phyloP scores from a whole-genome alignment of 2,329 filamentous ascomycete genomes.

The Rutstroemia sp. region DNA sequence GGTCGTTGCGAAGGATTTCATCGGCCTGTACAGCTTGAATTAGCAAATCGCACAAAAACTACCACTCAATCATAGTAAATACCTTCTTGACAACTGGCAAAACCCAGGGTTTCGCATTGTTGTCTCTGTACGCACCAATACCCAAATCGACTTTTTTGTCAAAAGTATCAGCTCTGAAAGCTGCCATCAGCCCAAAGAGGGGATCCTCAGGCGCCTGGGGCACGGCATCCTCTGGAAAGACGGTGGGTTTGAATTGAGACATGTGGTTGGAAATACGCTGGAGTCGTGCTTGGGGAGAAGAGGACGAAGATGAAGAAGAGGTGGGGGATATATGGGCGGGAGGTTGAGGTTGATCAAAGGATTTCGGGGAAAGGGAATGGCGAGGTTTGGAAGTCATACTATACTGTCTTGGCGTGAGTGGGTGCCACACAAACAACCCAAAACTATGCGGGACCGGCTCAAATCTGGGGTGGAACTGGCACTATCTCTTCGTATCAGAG shows the following conservation, averaged over 20 bases:
- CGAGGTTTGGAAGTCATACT: conserved; percentile 11
- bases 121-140: conserved; percentile 89
- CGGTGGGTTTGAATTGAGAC: conserved; percentile 45
- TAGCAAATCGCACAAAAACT: not conserved
- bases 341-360: not conserved
- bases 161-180: conserved; percentile 71
- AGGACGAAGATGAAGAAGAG: conserved; percentile 9
- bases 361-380: not conserved
- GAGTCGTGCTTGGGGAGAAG: conserved; percentile 43
- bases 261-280: conserved; percentile 64
- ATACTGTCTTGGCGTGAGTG: not conserved
- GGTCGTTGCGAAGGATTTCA: conserved; percentile 79
- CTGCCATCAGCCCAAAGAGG: conserved; percentile 86
- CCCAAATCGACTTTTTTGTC: conserved; percentile 83
- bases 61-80: conserved; percentile 22
- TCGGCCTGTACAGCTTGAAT: conserved; percentile 60
- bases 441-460: conserved; percentile 1
- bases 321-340: not conserved
- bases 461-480: conserved; percentile 10
- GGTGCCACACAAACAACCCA: not conserved
- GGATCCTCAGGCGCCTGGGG: conserved; percentile 91
- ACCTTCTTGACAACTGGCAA: conserved; percentile 96
- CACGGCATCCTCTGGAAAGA: conserved; percentile 69
- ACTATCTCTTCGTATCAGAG: not conserved
- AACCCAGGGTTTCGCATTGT: conserved; percentile 96